A percentile compares a stretch with the other conserved stretches of the same genome.
Conservation (phyloP, 768 basidiomycete species). For the Suillus paluster region DNA sequence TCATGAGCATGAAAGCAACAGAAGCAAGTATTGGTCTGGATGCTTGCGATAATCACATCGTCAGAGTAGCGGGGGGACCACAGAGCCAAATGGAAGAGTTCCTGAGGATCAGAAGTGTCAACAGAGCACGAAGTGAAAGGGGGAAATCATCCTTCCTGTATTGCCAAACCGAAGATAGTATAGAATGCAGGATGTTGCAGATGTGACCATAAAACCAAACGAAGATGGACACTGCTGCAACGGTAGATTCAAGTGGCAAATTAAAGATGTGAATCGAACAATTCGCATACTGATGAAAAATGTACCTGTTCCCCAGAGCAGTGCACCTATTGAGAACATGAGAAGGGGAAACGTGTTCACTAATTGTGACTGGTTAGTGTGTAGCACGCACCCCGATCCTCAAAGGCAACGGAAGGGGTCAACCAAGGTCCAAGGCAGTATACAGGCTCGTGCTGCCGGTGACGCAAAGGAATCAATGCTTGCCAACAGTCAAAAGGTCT, state of each 20-base stretch:
- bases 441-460: too few species aligned
- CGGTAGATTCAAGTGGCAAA: neutral
- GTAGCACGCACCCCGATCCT: too few species aligned
- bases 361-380: too few species aligned
- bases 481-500: too few species aligned
- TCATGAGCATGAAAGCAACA: neutral
- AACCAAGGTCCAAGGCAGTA: too few species aligned
- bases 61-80: neutral
- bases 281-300: neutral
- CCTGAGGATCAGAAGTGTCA: neutral
- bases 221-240: neutral
- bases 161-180: conserved; percentile 19
- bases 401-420: too few species aligned
- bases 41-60: neutral
- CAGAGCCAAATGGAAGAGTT: neutral
- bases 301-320: neutral
- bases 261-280: neutral
- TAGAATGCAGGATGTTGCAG: conserved; percentile 21
- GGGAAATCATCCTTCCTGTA: neutral
- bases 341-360: too few species aligned
- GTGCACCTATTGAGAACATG: too few species aligned
- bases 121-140: neutral
- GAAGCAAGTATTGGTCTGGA: neutral
- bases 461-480: too few species aligned
- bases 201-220: conserved; percentile 8